Percentiles rank a stretch among this genome's conserved stretches.
phyloP scores from a whole-genome alignment of 2,329 filamentous ascomycete genomes.

The Raffaelea arxii region DNA sequence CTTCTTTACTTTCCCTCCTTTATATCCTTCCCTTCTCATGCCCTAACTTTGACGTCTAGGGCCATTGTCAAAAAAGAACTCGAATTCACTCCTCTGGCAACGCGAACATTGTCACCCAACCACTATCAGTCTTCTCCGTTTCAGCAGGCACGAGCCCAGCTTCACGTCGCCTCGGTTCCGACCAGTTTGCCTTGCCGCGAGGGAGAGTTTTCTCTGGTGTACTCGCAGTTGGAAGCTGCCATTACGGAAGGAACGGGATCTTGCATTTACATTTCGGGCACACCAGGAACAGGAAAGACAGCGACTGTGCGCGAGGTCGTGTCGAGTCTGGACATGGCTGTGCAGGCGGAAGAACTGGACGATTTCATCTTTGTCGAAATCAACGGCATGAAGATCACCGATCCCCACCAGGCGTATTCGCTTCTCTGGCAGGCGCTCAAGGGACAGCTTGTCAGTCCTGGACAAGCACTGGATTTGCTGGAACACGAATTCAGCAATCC shows the following conservation, averaged over 20 bases:
- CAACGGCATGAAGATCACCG: constrained; percentile 99
- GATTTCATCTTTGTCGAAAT: constrained; percentile 99
- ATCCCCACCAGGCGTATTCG: constrained; percentile 92
- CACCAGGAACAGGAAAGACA: constrained; percentile 93
- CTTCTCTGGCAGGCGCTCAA: constrained; percentile 93
- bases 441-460: constrained; percentile 82
- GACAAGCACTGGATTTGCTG: constrained; percentile 82
- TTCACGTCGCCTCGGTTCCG: constrained; percentile 92
- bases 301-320: constrained; percentile 95
- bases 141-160: constrained; percentile 74
- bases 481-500: constrained; percentile 90
- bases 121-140: constrained; percentile 76
- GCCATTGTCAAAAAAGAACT: constrained; percentile 77
- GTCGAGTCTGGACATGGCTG: constrained; percentile 76
- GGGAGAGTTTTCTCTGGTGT: constrained; percentile 82
- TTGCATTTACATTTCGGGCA: constrained; percentile 99
- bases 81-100: constrained; percentile 92
- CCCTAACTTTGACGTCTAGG: constrained; percentile 18
- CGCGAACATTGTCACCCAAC: constrained; percentile 67
- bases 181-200: constrained; percentile 84
- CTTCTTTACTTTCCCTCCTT: constrained; percentile 24
- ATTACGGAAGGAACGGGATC: constrained; percentile 89
- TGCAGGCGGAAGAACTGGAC: constrained; percentile 82
- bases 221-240: constrained; percentile 85
- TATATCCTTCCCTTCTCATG: constrained; percentile 7